Percentiles rank a stretch among this genome's conserved stretches.
Conservation (phyloP, 208 protist species). For the Crithidia sp. region DNA sequence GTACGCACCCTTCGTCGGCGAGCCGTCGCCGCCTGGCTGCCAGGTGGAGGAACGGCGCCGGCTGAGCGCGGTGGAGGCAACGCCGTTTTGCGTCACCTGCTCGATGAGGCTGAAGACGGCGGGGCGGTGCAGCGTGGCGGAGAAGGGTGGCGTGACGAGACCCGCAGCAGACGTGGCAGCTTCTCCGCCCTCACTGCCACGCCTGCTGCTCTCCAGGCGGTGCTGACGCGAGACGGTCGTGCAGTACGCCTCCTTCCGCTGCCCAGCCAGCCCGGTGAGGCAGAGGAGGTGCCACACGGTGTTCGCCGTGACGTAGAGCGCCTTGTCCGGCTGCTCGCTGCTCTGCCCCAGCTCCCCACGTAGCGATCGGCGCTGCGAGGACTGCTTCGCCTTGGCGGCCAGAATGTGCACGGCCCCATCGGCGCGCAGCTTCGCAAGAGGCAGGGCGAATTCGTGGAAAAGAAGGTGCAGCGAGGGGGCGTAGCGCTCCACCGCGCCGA, state of each 20-base stretch:
- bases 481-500: slow-evolving; percentile 52
- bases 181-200: not conserved
- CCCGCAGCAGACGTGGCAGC: not conserved
- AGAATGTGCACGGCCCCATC: not conserved
- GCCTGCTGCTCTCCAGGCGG: not conserved
- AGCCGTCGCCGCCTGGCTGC: not conserved
- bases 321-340: not conserved
- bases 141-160: slow-evolving; percentile 14
- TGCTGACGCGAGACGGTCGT: slow-evolving; percentile 5
- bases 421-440: slow-evolving; percentile 20
- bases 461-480: slow-evolving; percentile 54
- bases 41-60: not conserved
- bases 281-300: slow-evolving; percentile 69
- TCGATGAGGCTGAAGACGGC: slow-evolving; percentile 68
- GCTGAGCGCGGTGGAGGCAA: slow-evolving; percentile 7
- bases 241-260: slow-evolving; percentile 13
- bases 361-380: not conserved
- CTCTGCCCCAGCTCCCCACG: not conserved
- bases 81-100: slow-evolving; percentile 39
- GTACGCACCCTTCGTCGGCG: not conserved
- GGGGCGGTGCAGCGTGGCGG: slow-evolving; percentile 59
- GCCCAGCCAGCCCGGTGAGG: slow-evolving; percentile 57
- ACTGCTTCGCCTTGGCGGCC: not conserved
- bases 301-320: slow-evolving; percentile 47
- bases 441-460: slow-evolving; percentile 59